Conservation (phyloP, 805 yeast genomes). For the Metschnikowia santaceciliae region DNA sequence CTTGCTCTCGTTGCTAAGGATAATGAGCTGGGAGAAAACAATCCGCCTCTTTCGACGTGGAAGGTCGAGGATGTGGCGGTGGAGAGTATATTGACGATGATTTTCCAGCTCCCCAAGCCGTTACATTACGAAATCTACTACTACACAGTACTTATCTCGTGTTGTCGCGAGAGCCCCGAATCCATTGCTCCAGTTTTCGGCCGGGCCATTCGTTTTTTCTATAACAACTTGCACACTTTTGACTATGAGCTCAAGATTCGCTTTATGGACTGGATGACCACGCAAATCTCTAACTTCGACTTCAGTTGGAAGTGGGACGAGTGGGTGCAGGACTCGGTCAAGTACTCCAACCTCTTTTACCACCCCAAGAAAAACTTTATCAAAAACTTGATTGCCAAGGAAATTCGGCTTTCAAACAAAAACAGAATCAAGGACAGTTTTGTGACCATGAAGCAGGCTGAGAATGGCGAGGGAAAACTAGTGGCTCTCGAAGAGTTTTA, state of each 20-base stretch:
- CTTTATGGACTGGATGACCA: slow-evolving; percentile 85
- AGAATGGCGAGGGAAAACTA: slow-evolving; percentile 17
- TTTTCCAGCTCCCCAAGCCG: slow-evolving; percentile 69
- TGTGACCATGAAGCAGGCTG: slow-evolving; percentile 27
- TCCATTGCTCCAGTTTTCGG: slow-evolving; percentile 94
- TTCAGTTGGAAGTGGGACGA: slow-evolving; percentile 98
- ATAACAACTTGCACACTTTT: slow-evolving; percentile 57
- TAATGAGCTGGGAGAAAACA: slow-evolving; percentile 38
- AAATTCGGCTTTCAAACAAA: slow-evolving; percentile 75
- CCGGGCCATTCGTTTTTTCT: slow-evolving; percentile 77
- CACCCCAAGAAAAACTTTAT: slow-evolving; percentile 77
- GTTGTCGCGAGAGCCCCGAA: slow-evolving; percentile 68
- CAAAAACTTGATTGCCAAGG: slow-evolving; percentile 76
- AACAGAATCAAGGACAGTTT: slow-evolving; percentile 69
- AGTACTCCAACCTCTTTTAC: slow-evolving; percentile 42
- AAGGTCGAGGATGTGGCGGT: slow-evolving; percentile 88
- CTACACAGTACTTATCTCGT: slow-evolving; percentile 79
- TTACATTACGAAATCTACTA: slow-evolving; percentile 72
- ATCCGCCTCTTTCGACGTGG: slow-evolving; percentile 62
- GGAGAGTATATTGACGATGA: slow-evolving; percentile 73
- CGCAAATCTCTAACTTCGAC: slow-evolving; percentile 88
- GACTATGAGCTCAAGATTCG: slow-evolving; percentile 72
- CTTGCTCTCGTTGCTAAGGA: slow-evolving; percentile 42
- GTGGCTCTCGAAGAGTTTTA: slow-evolving; percentile 34
- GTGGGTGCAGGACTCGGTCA: slow-evolving; percentile 67